Evolutionary conservation across 2,329 filamentous ascomycete genomes (phyloP).

Genomic region (Hypoxylon sp.): DNA sequence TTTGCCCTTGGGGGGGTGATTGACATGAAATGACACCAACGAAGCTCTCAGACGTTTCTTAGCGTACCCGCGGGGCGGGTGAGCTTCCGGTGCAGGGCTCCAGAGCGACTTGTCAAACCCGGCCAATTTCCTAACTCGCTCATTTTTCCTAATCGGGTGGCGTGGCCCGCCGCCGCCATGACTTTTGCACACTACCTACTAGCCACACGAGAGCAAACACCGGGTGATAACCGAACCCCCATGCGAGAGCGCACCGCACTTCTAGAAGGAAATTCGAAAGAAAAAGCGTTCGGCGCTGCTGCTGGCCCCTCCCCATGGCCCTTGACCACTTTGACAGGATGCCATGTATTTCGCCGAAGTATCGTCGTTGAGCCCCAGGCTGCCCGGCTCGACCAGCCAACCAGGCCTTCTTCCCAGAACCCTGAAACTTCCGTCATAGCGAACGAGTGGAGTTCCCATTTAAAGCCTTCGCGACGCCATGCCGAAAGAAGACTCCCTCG

Average conservation of each 20-base stretch:
- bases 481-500: slow-evolving; percentile 32
- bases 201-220: slow-evolving; percentile 1
- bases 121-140: slow-evolving; percentile 33
- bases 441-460: slow-evolving; percentile 31
- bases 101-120: slow-evolving; percentile 18
- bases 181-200: slow-evolving; percentile 8
- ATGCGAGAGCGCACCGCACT: slow-evolving; percentile 6
- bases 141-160: slow-evolving; percentile 33
- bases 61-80: slow-evolving; percentile 37
- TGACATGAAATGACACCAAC: slow-evolving; percentile 32
- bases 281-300: not conserved
- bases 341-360: slow-evolving; percentile 35
- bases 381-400: slow-evolving; percentile 9
- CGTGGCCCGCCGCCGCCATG: slow-evolving; percentile 19
- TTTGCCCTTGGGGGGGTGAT: slow-evolving; percentile 20
- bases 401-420: not conserved
- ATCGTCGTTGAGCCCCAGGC: slow-evolving; percentile 24
- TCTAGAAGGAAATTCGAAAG: slow-evolving; percentile 43
- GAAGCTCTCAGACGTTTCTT: slow-evolving; percentile 36
- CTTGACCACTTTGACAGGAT: slow-evolving; percentile 16
- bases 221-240: slow-evolving; percentile 15
- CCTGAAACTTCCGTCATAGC: slow-evolving; percentile 42
- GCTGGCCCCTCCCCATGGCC: not conserved
- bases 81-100: slow-evolving; percentile 38
- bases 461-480: slow-evolving; percentile 24